Evolutionary conservation across 345 rosid genomes (phyloP), one percentile per base, ranked within the genome.

Genomic region (Ailanthus altissimus): DNA sequence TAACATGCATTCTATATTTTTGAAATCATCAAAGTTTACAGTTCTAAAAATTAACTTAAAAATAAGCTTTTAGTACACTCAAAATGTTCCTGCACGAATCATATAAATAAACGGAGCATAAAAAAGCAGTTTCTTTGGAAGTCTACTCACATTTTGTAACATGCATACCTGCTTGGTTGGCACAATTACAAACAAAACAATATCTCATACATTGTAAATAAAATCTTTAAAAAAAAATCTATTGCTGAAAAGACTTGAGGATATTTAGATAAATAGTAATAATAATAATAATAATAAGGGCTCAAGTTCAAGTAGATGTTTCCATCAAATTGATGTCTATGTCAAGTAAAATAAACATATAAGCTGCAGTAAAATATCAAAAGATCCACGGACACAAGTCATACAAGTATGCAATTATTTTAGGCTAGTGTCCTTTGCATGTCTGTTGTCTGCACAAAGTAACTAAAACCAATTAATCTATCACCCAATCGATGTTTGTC

Each of bases 281-380:
- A n/a, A n/a, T n/a, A n/a, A n/a, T n/a, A n/a, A n/a, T n/a, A n/a
- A n/a, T n/a, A n/a, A n/a, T n/a, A n/a, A n/a, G n/a, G n/a, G n/a
- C n/a, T n/a, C n/a, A 38, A 38, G 21, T 16, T 50, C 46, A 51
- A 36, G 49, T 12, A 57, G 12, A 72, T 12, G 6, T 11, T 57
- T 56, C 32, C n/a, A 40, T 57, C 75, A 54, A 38, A 57, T 53
- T 72, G 36, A 15, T 49, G n/a, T n/a, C n/a, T n/a, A 36, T 18
- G 10, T 50, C 51, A 40, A 71, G 49, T 36, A 51, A 9, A 58
- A 59, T 23, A 5, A 42, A 43, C 14, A 56, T 10, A 59, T 60
- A 40, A 32, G 61, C 77, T 20, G 50, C 71, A 38, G 32, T 12
- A 21, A 47, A 61, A 46, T 73, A 64, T 36, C 7, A 63, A 75